Percentiles rank a stretch among this genome's conserved stretches.
phyloP scores from a whole-genome alignment of 805 yeast species.

The Ogataea thermomethanolica region DNA sequence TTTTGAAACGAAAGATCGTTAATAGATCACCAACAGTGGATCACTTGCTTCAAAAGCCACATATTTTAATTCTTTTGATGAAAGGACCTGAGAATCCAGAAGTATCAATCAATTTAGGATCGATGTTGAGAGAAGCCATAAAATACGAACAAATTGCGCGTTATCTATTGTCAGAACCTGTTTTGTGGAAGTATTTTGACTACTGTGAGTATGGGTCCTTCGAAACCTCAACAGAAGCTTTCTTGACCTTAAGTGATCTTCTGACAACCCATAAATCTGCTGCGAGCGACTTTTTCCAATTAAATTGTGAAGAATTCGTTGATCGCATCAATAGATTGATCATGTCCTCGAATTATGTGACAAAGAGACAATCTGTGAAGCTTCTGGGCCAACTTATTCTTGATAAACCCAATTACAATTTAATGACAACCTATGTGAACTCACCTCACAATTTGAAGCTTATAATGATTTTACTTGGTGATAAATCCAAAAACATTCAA shows the following conservation, averaged over 20 bases:
- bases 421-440: constrained; percentile 75
- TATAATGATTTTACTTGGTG: constrained; percentile 81
- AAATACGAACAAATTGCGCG: constrained; percentile 69
- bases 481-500: constrained; percentile 85
- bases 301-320: constrained; percentile 57
- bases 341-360: constrained; percentile 79
- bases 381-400: constrained; percentile 69
- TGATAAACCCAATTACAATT: constrained; percentile 62
- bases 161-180: constrained; percentile 53
- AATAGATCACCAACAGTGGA: constrained; percentile 84
- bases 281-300: constrained; percentile 65
- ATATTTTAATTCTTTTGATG: constrained; percentile 57
- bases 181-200: constrained; percentile 79
- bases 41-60: constrained; percentile 65
- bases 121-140: constrained; percentile 79
- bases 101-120: constrained; percentile 68
- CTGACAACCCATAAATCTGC: constrained; percentile 66
- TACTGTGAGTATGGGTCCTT: constrained; percentile 74
- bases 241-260: constrained; percentile 69
- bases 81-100: constrained; percentile 74
- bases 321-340: constrained; percentile 64
- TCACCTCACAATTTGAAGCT: constrained; percentile 80
- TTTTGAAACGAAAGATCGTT: constrained; percentile 76
- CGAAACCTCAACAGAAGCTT: constrained; percentile 88
- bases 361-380: constrained; percentile 85